These are phyloP conservation scores for Chrysanthemum seticuspe DNA, from an alignment of 129 eudicot species.

Conservation along the genomic window DNA sequence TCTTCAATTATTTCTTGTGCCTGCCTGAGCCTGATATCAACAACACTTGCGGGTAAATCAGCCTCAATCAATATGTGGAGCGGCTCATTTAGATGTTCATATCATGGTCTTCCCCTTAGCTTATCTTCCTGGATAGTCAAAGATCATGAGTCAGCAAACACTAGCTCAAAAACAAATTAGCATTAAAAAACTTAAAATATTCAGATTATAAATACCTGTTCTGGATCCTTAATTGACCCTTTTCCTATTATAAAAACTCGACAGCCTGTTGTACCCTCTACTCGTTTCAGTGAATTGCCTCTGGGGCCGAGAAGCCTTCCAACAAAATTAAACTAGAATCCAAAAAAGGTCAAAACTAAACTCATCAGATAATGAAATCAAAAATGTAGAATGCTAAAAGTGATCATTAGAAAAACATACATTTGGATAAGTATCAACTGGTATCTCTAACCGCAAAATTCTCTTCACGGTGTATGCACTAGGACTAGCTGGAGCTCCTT, in stretches of 20 bases:
- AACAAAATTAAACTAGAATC: slow-evolving; percentile 77
- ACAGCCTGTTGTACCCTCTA: slow-evolving; percentile 88
- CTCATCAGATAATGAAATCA: background rate
- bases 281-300: slow-evolving; percentile 87
- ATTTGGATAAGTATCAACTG: slow-evolving; percentile 85
- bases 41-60: slow-evolving; percentile 69
- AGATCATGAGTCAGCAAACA: slow-evolving; percentile 7
- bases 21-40: slow-evolving; percentile 65
- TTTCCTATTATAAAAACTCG: slow-evolving; percentile 93
- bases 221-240: slow-evolving; percentile 95
- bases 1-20: slow-evolving; percentile 80
- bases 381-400: background rate
- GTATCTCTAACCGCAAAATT: slow-evolving; percentile 86
- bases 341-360: slow-evolving; percentile 17
- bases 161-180: too few species aligned
- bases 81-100: slow-evolving; percentile 74
- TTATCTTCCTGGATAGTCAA: slow-evolving; percentile 65
- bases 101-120: slow-evolving; percentile 75
- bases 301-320: too few species aligned
- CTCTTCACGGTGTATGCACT: slow-evolving; percentile 89
- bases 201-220: slow-evolving; percentile 30
- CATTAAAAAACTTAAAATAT: background rate
- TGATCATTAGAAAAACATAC: slow-evolving; percentile 32
- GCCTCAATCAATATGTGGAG: slow-evolving; percentile 79
- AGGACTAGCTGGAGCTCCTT: too few species aligned